phyloP scores from a whole-genome alignment of 2,329 filamentous ascomycete genomes.

The Curvularia spicifera region DNA sequence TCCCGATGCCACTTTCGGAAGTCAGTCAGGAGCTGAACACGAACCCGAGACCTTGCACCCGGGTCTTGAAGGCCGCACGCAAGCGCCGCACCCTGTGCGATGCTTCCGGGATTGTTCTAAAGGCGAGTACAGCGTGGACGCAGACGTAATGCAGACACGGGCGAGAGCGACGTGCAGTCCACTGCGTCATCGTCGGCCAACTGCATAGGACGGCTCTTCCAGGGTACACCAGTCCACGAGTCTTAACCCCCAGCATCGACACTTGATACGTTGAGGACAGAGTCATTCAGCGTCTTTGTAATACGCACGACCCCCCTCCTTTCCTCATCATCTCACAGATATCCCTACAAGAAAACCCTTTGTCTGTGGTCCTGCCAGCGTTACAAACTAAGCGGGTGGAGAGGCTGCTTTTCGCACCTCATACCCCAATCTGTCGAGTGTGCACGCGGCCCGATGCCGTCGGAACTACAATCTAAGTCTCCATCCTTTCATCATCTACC shows the following conservation, averaged over 20 bases:
- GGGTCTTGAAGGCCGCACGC: constrained; percentile 19
- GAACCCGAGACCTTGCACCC: constrained; percentile 28
- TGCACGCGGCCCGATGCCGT: constrained; percentile 19
- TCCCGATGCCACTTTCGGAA: constrained; percentile 11
- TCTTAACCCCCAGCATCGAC: neutral
- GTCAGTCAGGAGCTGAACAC: constrained; percentile 15
- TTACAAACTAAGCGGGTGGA: neutral
- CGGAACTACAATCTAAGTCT: constrained; percentile 9
- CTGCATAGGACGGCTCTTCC: constrained; percentile 1
- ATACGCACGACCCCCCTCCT: neutral
- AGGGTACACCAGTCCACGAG: neutral
- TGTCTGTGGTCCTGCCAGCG: neutral
- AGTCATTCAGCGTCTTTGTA: neutral
- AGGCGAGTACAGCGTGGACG: constrained; percentile 14
- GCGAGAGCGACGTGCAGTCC: neutral
- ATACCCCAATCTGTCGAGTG: constrained; percentile 18
- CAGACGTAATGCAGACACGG: constrained; percentile 4
- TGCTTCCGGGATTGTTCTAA: constrained; percentile 14
- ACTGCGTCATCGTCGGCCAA: constrained; percentile 2
- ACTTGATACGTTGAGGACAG: neutral
- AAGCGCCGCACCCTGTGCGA: constrained; percentile 14
- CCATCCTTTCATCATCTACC: constrained; percentile 6
- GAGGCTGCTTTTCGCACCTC: constrained; percentile 12
- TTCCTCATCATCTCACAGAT: neutral
- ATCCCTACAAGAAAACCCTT: neutral